Evolutionary conservation across 139 green algal genomes (phyloP).

Genomic region (Coccomyxa sp.): DNA sequence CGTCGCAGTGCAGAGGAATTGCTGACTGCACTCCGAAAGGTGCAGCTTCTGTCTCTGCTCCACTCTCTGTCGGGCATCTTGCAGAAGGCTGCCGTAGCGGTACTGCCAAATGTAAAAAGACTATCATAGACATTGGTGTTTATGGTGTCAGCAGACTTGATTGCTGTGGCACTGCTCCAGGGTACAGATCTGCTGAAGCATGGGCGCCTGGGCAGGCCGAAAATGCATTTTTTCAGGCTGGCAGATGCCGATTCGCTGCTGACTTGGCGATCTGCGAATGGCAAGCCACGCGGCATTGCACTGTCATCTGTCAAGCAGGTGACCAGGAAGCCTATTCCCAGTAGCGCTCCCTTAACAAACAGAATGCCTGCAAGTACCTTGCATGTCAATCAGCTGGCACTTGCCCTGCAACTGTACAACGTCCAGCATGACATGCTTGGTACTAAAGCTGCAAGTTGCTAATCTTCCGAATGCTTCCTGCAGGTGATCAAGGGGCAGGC

Average conservation of each 20-base stretch:
- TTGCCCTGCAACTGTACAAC: neutral
- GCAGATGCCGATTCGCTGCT: conserved; percentile 55
- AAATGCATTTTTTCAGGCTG: conserved; percentile 72
- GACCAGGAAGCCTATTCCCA: neutral
- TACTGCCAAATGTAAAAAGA: no score
- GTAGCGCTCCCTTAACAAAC: neutral
- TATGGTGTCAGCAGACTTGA: no score
- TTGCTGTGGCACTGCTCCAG: conserved; percentile 22
- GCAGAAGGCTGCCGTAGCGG: no score
- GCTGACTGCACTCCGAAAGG: no score
- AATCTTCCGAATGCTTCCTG: neutral
- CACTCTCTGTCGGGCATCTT: no score
- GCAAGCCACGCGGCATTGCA: conserved; percentile 20
- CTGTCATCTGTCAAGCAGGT: conserved; percentile 30
- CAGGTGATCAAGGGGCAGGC: conserved; percentile 52
- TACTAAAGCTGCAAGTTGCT: no score
- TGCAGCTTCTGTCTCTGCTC: no score
- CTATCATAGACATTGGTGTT: no score
- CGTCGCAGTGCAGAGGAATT: no score
- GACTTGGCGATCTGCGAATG: conserved; percentile 45
- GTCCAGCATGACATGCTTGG: no score
- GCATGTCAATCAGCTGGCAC: neutral
- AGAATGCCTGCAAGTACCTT: neutral
- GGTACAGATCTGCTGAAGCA: conserved; percentile 74
- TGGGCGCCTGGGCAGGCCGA: conserved; percentile 69